Base-by-base conservation (phyloP, 805 yeast species). In the Grigorovia transvaalensis region DNA sequence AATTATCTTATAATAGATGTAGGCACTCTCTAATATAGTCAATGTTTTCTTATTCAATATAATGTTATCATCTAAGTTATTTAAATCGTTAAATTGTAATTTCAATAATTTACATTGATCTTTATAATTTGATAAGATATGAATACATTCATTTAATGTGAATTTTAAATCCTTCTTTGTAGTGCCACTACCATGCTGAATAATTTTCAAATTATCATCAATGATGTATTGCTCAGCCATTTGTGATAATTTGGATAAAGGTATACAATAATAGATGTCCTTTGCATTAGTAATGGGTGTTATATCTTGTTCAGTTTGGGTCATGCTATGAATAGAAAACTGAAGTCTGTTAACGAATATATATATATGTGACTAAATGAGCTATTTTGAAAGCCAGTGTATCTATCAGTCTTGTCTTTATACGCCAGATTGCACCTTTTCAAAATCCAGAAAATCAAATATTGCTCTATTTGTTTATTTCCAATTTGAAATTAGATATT, bases 1-100 rank as follows among this genome's bases (percentile, higher is more conserved):
- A n/a, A 67, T 62, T 17, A 66, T 65, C 50, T 67, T 67, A 54
- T 63, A 67, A 47, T 66, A 67, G n/a, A 67, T 60, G 47, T 64
- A 67, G 7, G 66, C 62, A n/a, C 63, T 57, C 57, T 66, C 70
- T 49, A 45, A 45, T 1, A 45, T 33, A 9, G 47, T 45, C 19
- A 45, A 35, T 5, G 33, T 19, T 33, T 45, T 15, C 33, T 45
- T 45, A 12, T 35, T 41, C 19, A 45, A 13, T 38, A 38, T 9
- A 12, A 38, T 18, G 18, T 45, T 29, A 38, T 40, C n/a, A 15
- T 19, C 18, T 11, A 45, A 20, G 17, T 38, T 38, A 38, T 38
- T n/a, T 29, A 48, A 13, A 30, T 12, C 15, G 19, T 41, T 40
- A 38, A 35, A 46, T 23, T 51, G 15, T 41, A 50, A 51, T 44